Evolutionary conservation across 2,329 filamentous ascomycete species (phyloP).

Genomic region (Diplodia corticola): DNA sequence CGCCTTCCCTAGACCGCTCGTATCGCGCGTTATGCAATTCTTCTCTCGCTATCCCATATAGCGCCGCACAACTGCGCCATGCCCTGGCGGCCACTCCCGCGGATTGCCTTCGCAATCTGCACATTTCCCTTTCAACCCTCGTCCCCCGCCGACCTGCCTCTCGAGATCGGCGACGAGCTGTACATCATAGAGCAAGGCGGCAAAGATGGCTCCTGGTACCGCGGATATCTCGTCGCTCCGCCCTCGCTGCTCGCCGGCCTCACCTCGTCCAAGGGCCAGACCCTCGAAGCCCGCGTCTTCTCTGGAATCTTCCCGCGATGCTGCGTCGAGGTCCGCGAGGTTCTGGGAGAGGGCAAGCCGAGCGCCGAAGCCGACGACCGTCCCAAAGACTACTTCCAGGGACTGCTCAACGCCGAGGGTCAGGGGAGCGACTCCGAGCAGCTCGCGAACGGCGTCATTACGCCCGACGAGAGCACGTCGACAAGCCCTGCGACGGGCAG

Average conservation of each 20-base stretch:
- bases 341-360: conserved; percentile 72
- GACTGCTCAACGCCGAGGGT: conserved; percentile 21
- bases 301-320: conserved; percentile 96
- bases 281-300: conserved; percentile 92
- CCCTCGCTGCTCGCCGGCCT: conserved; percentile 89
- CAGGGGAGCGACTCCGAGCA: conserved; percentile 29
- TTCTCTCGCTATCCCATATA: conserved; percentile 20
- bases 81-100: conserved; percentile 86
- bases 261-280: conserved; percentile 87
- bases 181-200: conserved; percentile 98
- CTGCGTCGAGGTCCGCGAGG: conserved; percentile 92
- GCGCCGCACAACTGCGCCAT: conserved; percentile 32
- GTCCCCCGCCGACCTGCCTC: conserved; percentile 84
- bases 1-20: conserved; percentile 7
- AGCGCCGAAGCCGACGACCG: conserved; percentile 29
- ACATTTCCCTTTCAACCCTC: conserved; percentile 89
- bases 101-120: conserved; percentile 97
- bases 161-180: conserved; percentile 96
- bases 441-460: conserved; percentile 40
- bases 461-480: conserved; percentile 40
- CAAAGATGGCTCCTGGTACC: conserved; percentile 81
- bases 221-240: conserved; percentile 91
- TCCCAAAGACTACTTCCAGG: conserved; percentile 38
- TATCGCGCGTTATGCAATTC: conserved; percentile 24
- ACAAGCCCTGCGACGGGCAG: conserved; percentile 31